phyloP scores from a whole-genome alignment of 148 eudicot species.

The Salicornia ramosissima region DNA sequence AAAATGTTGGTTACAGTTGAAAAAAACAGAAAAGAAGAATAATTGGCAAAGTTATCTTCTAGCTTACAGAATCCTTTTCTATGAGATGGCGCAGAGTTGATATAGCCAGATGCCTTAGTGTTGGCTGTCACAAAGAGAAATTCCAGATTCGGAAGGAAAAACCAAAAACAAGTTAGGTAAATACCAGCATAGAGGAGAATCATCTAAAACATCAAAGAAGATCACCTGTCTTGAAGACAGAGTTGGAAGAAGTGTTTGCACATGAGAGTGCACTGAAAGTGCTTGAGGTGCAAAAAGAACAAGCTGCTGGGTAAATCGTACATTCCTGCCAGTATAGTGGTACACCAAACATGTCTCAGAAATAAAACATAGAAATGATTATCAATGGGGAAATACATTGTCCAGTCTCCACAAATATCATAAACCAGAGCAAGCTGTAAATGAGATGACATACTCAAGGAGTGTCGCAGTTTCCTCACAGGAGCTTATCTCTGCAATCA shows the following conservation, averaged over 20 bases:
- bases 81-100: conserved; percentile 92
- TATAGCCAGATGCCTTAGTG: conserved; percentile 86
- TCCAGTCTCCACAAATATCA: not conserved
- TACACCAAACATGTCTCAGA: conserved; percentile 17
- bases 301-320: conserved; percentile 94
- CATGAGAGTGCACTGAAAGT: conserved; percentile 85
- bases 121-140: conserved; percentile 57
- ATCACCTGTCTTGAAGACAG: conserved; percentile 93
- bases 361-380: too few species aligned
- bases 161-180: not conserved
- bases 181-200: not conserved
- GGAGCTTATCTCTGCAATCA: conserved; percentile 91
- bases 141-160: conserved; percentile 7
- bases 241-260: conserved; percentile 89
- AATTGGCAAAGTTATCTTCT: not conserved
- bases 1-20: not conserved
- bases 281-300: conserved; percentile 98
- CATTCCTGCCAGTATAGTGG: conserved; percentile 55
- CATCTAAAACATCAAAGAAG: not conserved
- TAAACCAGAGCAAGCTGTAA: conserved; percentile 7
- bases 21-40: not conserved
- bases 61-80: conserved; percentile 94
- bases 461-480: conserved; percentile 84
- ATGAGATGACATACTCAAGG: conserved; percentile 64
- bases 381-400: too few species aligned